Conservation (phyloP, 2,329 filamentous ascomycete species). For the Gnomoniopsis smithogilvyi region DNA sequence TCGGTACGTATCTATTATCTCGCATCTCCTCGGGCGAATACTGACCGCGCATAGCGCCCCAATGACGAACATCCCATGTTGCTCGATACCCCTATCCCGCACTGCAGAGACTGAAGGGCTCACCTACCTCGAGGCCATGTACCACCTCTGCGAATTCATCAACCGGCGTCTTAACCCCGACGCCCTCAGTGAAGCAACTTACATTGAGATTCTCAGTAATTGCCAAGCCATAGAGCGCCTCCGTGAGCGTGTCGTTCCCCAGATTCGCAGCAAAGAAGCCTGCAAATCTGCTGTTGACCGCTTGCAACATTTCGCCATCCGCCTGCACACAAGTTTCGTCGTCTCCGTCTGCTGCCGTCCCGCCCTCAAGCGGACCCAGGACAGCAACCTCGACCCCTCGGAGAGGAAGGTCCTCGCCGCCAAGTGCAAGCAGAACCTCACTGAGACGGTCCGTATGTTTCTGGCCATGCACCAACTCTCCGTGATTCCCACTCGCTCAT, state of each 20-base stretch:
- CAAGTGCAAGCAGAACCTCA: slow-evolving; percentile 59
- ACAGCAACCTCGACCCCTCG: slow-evolving; percentile 41
- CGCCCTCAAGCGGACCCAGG: slow-evolving; percentile 52
- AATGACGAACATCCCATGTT: slow-evolving; percentile 58
- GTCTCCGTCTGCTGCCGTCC: slow-evolving; percentile 64
- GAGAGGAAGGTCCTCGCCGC: slow-evolving; percentile 56
- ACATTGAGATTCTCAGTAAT: slow-evolving; percentile 54
- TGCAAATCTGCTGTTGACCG: slow-evolving; percentile 63
- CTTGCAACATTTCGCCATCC: slow-evolving; percentile 61
- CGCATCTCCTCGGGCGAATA: not conserved
- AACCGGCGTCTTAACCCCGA: slow-evolving; percentile 56
- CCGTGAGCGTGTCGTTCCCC: slow-evolving; percentile 44
- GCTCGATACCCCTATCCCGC: slow-evolving; percentile 47
- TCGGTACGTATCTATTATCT: slow-evolving; percentile 36
- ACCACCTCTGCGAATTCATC: slow-evolving; percentile 60
- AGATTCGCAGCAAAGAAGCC: slow-evolving; percentile 57
- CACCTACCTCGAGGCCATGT: slow-evolving; percentile 63
- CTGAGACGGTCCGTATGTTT: slow-evolving; percentile 66
- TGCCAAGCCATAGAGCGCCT: slow-evolving; percentile 53
- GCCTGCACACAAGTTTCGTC: slow-evolving; percentile 63
- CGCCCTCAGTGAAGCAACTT: slow-evolving; percentile 44
- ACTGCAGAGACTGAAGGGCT: slow-evolving; percentile 44
- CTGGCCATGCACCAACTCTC: slow-evolving; percentile 66
- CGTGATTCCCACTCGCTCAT: slow-evolving; percentile 63
- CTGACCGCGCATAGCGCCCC: slow-evolving; percentile 41